Percentiles rank a stretch among this genome's conserved stretches.
Evolutionary conservation across 805 yeast genomes (phyloP).

Genomic region (Sugiyamaella marilandica): DNA sequence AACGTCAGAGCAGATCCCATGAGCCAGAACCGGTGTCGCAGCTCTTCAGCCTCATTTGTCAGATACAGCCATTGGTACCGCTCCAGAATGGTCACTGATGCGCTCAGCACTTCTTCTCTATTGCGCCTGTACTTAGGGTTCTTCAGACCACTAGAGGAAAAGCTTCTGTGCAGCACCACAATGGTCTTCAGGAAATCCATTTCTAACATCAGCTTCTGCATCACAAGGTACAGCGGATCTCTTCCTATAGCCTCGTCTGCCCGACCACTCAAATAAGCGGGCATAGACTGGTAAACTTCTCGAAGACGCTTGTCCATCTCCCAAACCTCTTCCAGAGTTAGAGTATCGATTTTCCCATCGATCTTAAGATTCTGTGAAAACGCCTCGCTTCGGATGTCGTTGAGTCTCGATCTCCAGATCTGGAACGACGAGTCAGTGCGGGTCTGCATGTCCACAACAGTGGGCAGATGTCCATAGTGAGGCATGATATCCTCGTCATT

Average conservation of each 20-base stretch:
- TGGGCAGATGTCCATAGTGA: conserved; percentile 17
- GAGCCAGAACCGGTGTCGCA: conserved; percentile 16
- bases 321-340: conserved; percentile 17
- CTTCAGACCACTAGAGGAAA: conserved; percentile 12
- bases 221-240: conserved; percentile 22
- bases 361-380: conserved; percentile 13
- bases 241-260: conserved; percentile 19
- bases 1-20: conserved; percentile 9
- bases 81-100: conserved; percentile 18
- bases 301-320: conserved; percentile 26
- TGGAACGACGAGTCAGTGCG: conserved; percentile 23
- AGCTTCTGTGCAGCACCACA: conserved; percentile 28
- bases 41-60: conserved; percentile 7
- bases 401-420: conserved; percentile 17
- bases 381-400: conserved; percentile 8
- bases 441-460: conserved; percentile 6
- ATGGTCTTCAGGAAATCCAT: conserved; percentile 27
- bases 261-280: conserved; percentile 21
- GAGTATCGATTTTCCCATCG: conserved; percentile 7
- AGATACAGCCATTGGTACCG: conserved; percentile 19
- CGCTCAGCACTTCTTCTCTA: conserved; percentile 15
- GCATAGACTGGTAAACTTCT: conserved; percentile 23
- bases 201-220: conserved; percentile 30
- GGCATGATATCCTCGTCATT: conserved; percentile 26
- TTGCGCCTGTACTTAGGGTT: conserved; percentile 11